phyloP scores from a whole-genome alignment of 208 protist genomes.

The Leishmania amazonensis region DNA sequence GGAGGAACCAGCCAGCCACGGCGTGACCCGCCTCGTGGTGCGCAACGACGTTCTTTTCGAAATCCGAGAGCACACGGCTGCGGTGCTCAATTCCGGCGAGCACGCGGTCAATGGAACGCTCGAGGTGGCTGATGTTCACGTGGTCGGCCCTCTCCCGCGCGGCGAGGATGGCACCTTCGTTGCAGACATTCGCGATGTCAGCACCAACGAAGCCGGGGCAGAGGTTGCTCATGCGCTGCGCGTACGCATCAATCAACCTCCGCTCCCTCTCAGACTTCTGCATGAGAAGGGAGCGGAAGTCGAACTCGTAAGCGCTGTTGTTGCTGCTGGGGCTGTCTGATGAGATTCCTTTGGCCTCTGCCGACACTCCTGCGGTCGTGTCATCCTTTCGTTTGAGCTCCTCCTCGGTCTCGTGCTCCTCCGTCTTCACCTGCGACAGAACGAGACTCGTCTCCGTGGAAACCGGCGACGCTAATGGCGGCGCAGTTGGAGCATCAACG shows the following conservation, averaged over 20 bases:
- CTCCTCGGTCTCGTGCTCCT: constrained; percentile 20
- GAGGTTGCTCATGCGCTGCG: constrained; percentile 71
- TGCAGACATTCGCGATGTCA: constrained; percentile 98
- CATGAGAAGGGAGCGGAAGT: constrained; percentile 50
- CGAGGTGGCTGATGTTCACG: constrained; percentile 90
- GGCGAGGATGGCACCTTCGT: constrained; percentile 94
- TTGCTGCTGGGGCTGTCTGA: background rate
- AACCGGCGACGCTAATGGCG: background rate
- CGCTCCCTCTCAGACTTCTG: constrained; percentile 59
- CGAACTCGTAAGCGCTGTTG: constrained; percentile 36
- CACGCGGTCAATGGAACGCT: constrained; percentile 96
- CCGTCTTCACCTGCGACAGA: constrained; percentile 29
- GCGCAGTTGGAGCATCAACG: background rate
- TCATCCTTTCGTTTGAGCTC: background rate
- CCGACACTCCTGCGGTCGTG: too few relatives aligned
- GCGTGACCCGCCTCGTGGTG: constrained; percentile 99
- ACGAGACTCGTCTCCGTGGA: constrained; percentile 21
- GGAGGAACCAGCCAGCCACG: constrained; percentile 97
- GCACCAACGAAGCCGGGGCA: constrained; percentile 92
- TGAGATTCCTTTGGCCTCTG: background rate
- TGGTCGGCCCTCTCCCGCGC: constrained; percentile 63
- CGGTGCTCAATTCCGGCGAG: constrained; percentile 96
- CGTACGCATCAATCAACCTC: constrained; percentile 71
- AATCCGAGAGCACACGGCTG: constrained; percentile 74
- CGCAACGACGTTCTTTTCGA: constrained; percentile 95